These are phyloP conservation scores for Hirsutella thompsonii DNA, from an alignment of 2,329 filamentous ascomycete species.

Conservation along the genomic window DNA sequence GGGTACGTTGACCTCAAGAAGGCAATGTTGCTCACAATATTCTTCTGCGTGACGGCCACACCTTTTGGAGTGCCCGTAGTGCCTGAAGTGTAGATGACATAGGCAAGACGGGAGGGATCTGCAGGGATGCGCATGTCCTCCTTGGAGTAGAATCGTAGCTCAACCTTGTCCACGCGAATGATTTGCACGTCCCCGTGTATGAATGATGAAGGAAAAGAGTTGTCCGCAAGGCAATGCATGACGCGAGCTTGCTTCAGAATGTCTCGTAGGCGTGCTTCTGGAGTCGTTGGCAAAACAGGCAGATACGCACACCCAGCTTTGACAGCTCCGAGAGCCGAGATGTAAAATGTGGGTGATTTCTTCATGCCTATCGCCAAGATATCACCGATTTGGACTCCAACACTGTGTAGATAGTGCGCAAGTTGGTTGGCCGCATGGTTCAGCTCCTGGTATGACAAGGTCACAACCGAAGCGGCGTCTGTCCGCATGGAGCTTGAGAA, in stretches of 20 bases:
- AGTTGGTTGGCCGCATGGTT: conserved; percentile 52
- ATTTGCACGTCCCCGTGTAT: conserved; percentile 8
- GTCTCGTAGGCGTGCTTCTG: conserved; percentile 41
- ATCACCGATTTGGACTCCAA: conserved; percentile 35
- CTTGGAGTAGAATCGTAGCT: conserved; percentile 15
- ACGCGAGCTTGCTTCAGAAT: conserved; percentile 51
- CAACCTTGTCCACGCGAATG: conserved; percentile 20
- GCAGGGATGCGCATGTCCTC: conserved; percentile 24
- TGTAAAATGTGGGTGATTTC: conserved; percentile 61
- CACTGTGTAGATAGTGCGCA: conserved; percentile 36
- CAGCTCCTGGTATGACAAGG: conserved; percentile 50
- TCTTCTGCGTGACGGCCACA: conserved; percentile 63
- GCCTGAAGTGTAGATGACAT: conserved; percentile 74
- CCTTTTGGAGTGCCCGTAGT: conserved; percentile 73
- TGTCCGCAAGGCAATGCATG: conserved; percentile 28
- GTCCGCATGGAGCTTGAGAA: conserved; percentile 35
- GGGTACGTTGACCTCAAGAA: conserved; percentile 56
- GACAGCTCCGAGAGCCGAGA: conserved; percentile 58
- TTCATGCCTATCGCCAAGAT: conserved; percentile 66
- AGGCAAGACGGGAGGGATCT: conserved; percentile 45
- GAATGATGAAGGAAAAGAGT: conserved; percentile 8
- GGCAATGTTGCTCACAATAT: conserved; percentile 64
- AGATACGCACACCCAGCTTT: conserved; percentile 70
- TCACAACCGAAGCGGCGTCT: conserved; percentile 15
- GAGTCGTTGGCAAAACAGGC: conserved; percentile 64